A percentile compares a stretch with the other conserved stretches of the same genome.
Conservation (phyloP, 2,329 filamentous ascomycete genomes). For the Alternaria hordeiaustralica region DNA sequence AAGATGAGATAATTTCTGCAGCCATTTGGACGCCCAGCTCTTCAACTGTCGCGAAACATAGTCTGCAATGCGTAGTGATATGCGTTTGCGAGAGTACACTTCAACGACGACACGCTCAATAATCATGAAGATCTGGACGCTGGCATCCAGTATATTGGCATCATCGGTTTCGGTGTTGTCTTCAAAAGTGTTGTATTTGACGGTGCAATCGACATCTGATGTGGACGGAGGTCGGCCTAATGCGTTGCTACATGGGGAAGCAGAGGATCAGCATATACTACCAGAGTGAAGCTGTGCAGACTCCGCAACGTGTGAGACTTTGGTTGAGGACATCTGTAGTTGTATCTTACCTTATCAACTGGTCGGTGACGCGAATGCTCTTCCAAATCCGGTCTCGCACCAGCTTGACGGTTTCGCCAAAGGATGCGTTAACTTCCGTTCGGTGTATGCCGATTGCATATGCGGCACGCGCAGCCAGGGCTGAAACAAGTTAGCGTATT, state of each 20-base stretch:
- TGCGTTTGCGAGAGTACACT: conserved; percentile 53
- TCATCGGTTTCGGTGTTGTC: conserved; percentile 21
- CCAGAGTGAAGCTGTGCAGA: neutral
- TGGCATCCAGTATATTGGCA: conserved; percentile 40
- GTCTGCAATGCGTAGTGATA: conserved; percentile 50
- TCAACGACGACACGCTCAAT: conserved; percentile 57
- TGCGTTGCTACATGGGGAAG: conserved; percentile 48
- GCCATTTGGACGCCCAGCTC: conserved; percentile 49
- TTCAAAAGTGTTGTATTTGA: conserved; percentile 45
- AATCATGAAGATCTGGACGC: conserved; percentile 56
- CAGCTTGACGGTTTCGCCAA: conserved; percentile 51
- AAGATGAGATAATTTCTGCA: conserved; percentile 37
- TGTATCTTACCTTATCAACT: conserved; percentile 49
- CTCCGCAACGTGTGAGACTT: neutral
- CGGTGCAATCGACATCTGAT: conserved; percentile 58
- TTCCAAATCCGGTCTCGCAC: conserved; percentile 61
- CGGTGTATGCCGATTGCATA: conserved; percentile 61
- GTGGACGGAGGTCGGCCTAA: conserved; percentile 61
- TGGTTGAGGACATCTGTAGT: neutral
- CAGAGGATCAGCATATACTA: neutral
- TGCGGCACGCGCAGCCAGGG: conserved; percentile 58
- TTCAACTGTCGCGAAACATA: conserved; percentile 52
- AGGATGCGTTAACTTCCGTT: conserved; percentile 59
- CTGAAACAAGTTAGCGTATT: conserved; percentile 10
- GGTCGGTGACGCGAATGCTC: conserved; percentile 59